Evolutionary conservation across 495 filamentous ascomycete genomes (phyloP).

Genomic region (Daldinia vernicosa): DNA sequence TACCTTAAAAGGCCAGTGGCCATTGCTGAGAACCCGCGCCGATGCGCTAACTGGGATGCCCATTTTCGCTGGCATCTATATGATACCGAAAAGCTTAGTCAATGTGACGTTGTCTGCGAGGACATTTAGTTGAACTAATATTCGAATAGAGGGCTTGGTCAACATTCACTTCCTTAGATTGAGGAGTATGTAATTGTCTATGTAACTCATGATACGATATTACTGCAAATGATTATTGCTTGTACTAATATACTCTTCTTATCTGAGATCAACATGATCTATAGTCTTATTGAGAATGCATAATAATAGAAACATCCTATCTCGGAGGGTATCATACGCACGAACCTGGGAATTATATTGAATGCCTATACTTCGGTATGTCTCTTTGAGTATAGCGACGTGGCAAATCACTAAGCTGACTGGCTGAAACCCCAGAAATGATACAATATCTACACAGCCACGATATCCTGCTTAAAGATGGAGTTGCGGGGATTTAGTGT

Average conservation of each 20-base stretch:
- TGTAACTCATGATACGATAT: not conserved
- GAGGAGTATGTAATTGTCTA: not conserved
- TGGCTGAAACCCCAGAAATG: not conserved
- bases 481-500: slow-evolving; percentile 18
- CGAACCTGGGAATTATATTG: not conserved
- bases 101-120: too few relatives aligned
- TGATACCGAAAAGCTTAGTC: too few relatives aligned
- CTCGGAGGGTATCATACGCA: not conserved
- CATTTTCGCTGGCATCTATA: slow-evolving; percentile 8
- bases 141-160: too few relatives aligned
- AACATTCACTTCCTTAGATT: too few relatives aligned
- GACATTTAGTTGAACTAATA: too few relatives aligned
- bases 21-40: not conserved
- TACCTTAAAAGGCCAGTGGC: not conserved
- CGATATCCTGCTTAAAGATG: slow-evolving; percentile 8
- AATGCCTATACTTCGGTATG: not conserved
- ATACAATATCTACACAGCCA: slow-evolving; percentile 8
- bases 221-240: not conserved
- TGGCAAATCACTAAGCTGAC: slow-evolving; percentile 13
- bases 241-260: not conserved
- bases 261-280: not conserved
- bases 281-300: not conserved
- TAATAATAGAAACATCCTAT: slow-evolving; percentile 12
- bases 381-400: not conserved
- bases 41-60: slow-evolving; percentile 19